Base-by-base conservation (phyloP, 148 eudicot species). In the Linanthus parryae region DNA sequence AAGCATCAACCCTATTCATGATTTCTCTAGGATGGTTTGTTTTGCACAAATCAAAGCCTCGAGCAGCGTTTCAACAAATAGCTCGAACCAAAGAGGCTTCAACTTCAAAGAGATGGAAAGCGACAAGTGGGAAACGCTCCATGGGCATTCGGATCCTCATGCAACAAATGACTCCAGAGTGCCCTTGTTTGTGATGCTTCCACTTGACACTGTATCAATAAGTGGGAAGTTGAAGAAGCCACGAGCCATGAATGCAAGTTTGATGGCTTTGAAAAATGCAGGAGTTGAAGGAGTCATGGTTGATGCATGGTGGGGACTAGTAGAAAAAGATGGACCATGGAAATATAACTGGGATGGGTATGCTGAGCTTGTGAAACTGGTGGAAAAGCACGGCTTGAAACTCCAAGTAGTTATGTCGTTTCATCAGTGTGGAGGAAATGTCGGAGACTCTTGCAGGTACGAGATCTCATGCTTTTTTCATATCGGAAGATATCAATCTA, bases 401-500 rank as follows among this genome's bases (percentile, higher is more conserved):
- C 80, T 88, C 40, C 97, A 88, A 84, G 97, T 69, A 10, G 97
- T 88, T 29, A 88, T 88, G 94, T 88, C 96, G 30, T 84, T 88
- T 44, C 96, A 88, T 46, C 96, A 88, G 60, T 88, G 97, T 56
- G 97, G 97, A 42, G 97, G 97, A 58, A 88, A 88, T 63, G 97
- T 88, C 19, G 97, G 97, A 48, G 97, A 88, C 64, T 79, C 89
- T 47, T 88, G 97, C 97, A 84, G 90, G 97, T 88, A 85, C n/a
- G n/a, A n/a, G n/a, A n/a, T n/a, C n/a, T n/a, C n/a, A n/a, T n/a
- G n/a, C n/a, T n/a, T n/a, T n/a, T n/a, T n/a, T n/a, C n/a, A n/a
- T n/a, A n/a, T n/a, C n/a, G n/a, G n/a, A n/a, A n/a, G n/a, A n/a
- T n/a, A n/a, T n/a, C n/a, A n/a, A n/a, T n/a, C n/a, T n/a, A n/a